phyloP scores from a whole-genome alignment of 2,329 filamentous ascomycete species.

The Fusarium dimerum region DNA sequence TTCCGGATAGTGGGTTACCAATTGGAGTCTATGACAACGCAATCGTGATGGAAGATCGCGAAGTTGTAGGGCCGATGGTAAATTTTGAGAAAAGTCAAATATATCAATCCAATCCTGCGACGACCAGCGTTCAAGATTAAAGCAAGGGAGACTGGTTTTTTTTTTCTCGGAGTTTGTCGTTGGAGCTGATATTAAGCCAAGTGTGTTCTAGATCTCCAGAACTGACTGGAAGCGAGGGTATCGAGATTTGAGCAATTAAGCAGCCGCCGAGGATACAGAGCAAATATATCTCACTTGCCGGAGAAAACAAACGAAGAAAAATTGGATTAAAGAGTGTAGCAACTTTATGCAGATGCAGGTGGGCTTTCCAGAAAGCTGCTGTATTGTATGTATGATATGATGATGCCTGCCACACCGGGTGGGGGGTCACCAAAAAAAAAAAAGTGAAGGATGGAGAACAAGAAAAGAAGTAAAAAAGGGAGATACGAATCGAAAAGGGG shows the following conservation, averaged over 20 bases:
- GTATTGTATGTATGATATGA: background rate
- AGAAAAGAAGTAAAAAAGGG: background rate
- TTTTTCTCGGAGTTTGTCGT: no score
- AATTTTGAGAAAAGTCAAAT: background rate
- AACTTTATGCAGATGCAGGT: background rate
- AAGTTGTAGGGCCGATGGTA: background rate
- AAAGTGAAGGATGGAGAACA: background rate
- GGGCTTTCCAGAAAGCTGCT: background rate
- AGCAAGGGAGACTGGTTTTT: background rate
- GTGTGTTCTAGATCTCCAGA: no score
- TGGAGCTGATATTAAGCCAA: no score
- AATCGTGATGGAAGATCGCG: background rate
- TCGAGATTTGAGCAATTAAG: no score
- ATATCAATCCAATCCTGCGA: background rate
- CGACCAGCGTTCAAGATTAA: background rate
- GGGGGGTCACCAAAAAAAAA: background rate
- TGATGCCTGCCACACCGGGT: background rate
- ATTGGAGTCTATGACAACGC: background rate
- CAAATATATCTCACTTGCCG: slow-evolving; percentile 4
- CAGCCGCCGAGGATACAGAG: no score
- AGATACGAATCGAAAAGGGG: background rate
- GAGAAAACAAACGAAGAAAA: background rate
- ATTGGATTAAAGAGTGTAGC: background rate
- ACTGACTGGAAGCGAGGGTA: no score
- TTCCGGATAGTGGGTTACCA: background rate